phyloP scores from a whole-genome alignment of 2,329 filamentous ascomycete genomes.

The Thielaviopsis euricoi region DNA sequence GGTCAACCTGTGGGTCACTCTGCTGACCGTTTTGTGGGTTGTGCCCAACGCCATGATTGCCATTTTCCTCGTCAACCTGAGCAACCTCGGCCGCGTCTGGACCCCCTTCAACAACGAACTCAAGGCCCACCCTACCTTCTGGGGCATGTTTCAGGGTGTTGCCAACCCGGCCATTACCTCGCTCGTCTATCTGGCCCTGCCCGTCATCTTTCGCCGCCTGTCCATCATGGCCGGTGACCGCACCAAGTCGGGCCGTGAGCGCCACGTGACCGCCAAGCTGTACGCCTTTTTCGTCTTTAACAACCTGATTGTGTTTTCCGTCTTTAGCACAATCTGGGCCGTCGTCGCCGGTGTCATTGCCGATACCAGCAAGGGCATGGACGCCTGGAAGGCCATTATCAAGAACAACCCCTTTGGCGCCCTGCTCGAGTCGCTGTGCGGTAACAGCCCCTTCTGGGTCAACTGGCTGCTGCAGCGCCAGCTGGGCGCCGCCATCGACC shows the following conservation, averaged over 20 bases:
- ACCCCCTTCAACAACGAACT: slow-evolving; percentile 51
- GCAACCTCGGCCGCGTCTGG: slow-evolving; percentile 70
- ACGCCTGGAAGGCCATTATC: slow-evolving; percentile 53
- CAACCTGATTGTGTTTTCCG: slow-evolving; percentile 83
- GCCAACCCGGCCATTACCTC: slow-evolving; percentile 76
- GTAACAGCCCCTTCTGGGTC: slow-evolving; percentile 82
- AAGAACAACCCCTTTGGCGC: slow-evolving; percentile 44
- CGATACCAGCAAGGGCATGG: slow-evolving; percentile 35
- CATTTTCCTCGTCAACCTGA: slow-evolving; percentile 77
- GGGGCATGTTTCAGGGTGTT: slow-evolving; percentile 87
- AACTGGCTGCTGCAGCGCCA: slow-evolving; percentile 88
- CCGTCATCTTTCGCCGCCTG: slow-evolving; percentile 78
- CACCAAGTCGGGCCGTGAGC: slow-evolving; percentile 81
- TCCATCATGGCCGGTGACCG: slow-evolving; percentile 71
- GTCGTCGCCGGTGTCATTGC: slow-evolving; percentile 52
- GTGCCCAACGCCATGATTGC: slow-evolving; percentile 88
- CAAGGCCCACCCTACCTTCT: slow-evolving; percentile 45
- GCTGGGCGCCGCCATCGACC: slow-evolving; percentile 78
- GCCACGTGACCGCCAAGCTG: slow-evolving; percentile 77
- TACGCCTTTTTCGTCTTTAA: slow-evolving; percentile 97
- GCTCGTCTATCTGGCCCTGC: slow-evolving; percentile 70
- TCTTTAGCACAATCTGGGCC: slow-evolving; percentile 70
- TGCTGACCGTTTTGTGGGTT: slow-evolving; percentile 75
- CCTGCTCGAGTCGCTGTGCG: slow-evolving; percentile 60
- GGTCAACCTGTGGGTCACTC: slow-evolving; percentile 68